Percentiles rank a stretch among this genome's conserved stretches.
These are phyloP conservation scores for Cordyceps cateniannulata DNA, from an alignment of 2,329 filamentous ascomycete species.

Conservation along the genomic window DNA sequence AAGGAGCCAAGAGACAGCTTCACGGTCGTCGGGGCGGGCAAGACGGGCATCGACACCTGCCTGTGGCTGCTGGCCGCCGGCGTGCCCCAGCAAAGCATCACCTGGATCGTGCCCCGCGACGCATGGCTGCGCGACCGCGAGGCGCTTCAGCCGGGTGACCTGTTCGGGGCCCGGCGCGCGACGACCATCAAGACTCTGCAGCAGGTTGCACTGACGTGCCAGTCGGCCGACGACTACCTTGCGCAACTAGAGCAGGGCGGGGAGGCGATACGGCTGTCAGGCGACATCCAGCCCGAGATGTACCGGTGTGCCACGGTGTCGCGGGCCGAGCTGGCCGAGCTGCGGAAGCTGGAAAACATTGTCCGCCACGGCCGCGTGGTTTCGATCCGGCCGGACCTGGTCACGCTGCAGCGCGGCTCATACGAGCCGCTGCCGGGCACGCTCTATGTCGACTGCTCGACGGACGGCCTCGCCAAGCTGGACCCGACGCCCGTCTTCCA, in stretches of 20 bases:
- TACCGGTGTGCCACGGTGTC: conserved; percentile 8
- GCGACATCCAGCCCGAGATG: background rate
- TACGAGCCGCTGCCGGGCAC: background rate
- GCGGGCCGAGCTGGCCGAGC: background rate
- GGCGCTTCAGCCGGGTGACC: background rate
- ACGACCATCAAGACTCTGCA: background rate
- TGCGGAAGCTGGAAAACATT: conserved; percentile 1
- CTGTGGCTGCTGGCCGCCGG: conserved; percentile 6
- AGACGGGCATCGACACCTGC: conserved; percentile 9
- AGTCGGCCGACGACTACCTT: background rate
- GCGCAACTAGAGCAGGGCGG: conserved; percentile 1
- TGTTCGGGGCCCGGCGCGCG: background rate
- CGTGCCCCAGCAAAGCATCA: background rate
- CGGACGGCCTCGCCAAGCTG: background rate
- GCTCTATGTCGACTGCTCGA: conserved; percentile 8
- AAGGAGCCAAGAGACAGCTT: background rate
- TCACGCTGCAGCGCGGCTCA: background rate
- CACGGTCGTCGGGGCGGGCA: conserved; percentile 6
- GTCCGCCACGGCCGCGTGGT: conserved; percentile 13
- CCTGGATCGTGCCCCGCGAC: conserved; percentile 9
- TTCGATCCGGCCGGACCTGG: conserved; percentile 5
- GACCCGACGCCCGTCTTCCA: background rate
- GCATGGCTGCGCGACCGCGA: conserved; percentile 7
- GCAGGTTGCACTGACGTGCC: background rate
- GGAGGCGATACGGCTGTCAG: background rate